A percentile compares a stretch with the other conserved stretches of the same genome.
These are phyloP conservation scores for Fusarium falciforme DNA, from an alignment of 2,329 filamentous ascomycete species.

Conservation along the genomic window DNA sequence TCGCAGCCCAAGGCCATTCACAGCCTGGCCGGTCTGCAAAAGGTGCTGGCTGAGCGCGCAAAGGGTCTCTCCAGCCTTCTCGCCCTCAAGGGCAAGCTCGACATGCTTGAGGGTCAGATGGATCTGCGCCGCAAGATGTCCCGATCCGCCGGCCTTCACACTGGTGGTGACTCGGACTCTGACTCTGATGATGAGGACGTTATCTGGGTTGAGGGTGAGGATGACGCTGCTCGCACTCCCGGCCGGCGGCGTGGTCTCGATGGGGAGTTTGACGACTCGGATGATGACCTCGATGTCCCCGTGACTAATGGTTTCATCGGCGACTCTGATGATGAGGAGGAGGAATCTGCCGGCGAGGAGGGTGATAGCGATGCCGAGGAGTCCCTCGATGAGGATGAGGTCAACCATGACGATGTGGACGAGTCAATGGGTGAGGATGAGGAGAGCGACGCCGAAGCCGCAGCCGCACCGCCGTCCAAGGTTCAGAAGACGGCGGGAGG, in stretches of 20 bases:
- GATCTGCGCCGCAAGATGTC: conserved; percentile 79
- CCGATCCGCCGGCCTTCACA: conserved; percentile 52
- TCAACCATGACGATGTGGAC: conserved; percentile 67
- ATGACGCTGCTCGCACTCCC: conserved; percentile 70
- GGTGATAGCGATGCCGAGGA: conserved; percentile 58
- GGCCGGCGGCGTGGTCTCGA: conserved; percentile 50
- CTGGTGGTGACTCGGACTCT: conserved; percentile 62
- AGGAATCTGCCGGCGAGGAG: conserved; percentile 58
- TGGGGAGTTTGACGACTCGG: conserved; percentile 56
- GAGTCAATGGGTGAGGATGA: conserved; percentile 68
- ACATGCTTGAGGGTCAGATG: conserved; percentile 93
- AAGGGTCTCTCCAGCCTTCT: conserved; percentile 85
- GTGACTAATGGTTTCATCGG: conserved; percentile 66
- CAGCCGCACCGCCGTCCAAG: conserved; percentile 58
- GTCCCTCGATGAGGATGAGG: conserved; percentile 68
- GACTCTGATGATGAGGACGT: conserved; percentile 74
- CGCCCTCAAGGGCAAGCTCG: conserved; percentile 92
- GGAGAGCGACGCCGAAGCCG: conserved; percentile 60
- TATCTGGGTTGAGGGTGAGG: conserved; percentile 89
- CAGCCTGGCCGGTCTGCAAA: conserved; percentile 81
- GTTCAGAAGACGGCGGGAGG: conserved; percentile 45
- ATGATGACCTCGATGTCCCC: conserved; percentile 69
- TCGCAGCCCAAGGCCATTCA: conserved; percentile 86
- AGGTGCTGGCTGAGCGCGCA: conserved; percentile 88
- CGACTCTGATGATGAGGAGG: conserved; percentile 70